A percentile compares a stretch with the other conserved stretches of the same genome.
Evolutionary conservation across 495 filamentous ascomycete genomes (phyloP).

Genomic region (Podospora comata): DNA sequence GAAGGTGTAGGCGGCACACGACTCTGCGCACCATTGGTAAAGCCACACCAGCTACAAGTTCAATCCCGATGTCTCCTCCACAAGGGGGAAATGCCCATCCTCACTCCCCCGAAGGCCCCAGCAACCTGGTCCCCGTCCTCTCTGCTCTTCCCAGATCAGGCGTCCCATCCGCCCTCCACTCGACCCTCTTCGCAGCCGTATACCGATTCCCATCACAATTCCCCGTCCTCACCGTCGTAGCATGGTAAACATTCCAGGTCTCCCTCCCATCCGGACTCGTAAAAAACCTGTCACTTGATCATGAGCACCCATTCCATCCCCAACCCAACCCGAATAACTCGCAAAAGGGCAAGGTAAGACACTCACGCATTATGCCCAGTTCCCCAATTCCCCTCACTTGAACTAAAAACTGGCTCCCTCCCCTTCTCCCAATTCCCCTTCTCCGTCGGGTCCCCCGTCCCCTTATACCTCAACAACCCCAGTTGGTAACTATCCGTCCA

Average conservation of each 20-base stretch:
- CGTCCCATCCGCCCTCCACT: constrained; percentile 40
- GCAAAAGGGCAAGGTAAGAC: neutral
- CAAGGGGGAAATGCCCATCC: too few relatives aligned
- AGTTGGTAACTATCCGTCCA: constrained; percentile 44
- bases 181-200: constrained; percentile 44
- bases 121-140: constrained; percentile 30
- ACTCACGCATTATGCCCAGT: constrained; percentile 35
- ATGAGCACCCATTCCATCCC: neutral
- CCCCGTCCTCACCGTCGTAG: constrained; percentile 40
- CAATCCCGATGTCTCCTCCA: neutral
- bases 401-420: constrained; percentile 14
- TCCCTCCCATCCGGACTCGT: constrained; percentile 45
- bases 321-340: too few relatives aligned
- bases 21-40: too few relatives aligned
- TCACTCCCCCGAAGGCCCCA: constrained; percentile 21
- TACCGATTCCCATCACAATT: constrained; percentile 48
- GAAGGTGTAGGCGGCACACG: too few relatives aligned
- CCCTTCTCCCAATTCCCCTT: constrained; percentile 45
- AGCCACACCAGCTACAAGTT: neutral
- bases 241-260: constrained; percentile 54
- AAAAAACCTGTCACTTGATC: constrained; percentile 40
- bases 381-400: constrained; percentile 50
- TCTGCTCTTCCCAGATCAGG: constrained; percentile 42
- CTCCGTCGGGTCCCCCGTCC: constrained; percentile 35
- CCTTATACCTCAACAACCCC: constrained; percentile 46